Percentiles rank a stretch among this genome's conserved stretches.
These are phyloP conservation scores for Purpureocillium takamizusanense DNA, from an alignment of 2,329 filamentous ascomycete species.

Conservation along the genomic window DNA sequence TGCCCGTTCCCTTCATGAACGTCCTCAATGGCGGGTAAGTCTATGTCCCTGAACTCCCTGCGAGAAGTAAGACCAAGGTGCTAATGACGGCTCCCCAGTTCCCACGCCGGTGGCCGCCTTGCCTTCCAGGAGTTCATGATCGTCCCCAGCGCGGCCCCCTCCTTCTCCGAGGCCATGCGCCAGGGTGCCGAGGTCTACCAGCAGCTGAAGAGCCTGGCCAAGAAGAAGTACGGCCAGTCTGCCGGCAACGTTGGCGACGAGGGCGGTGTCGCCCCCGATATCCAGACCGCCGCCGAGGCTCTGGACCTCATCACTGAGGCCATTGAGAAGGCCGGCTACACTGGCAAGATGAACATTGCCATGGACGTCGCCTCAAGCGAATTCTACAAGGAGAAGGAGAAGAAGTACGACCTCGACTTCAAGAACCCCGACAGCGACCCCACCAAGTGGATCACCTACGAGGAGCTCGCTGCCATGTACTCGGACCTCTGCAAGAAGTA, in stretches of 20 bases:
- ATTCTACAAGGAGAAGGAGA: slow-evolving; percentile 95
- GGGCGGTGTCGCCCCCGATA: slow-evolving; percentile 98
- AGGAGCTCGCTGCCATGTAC: slow-evolving; percentile 92
- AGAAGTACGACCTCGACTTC: slow-evolving; percentile 99
- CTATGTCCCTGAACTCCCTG: background rate
- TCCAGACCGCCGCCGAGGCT: slow-evolving; percentile 93
- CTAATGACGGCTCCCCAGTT: slow-evolving; percentile 44
- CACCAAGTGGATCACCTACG: slow-evolving; percentile 97
- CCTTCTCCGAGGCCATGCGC: slow-evolving; percentile 92
- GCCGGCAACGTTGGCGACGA: slow-evolving; percentile 98
- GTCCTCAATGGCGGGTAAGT: slow-evolving; percentile 68
- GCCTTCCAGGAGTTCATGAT: slow-evolving; percentile 98
- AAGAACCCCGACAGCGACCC: slow-evolving; percentile 98
- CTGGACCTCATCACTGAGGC: slow-evolving; percentile 91
- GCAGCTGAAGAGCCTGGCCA: slow-evolving; percentile 89
- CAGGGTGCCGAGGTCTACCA: slow-evolving; percentile 98
- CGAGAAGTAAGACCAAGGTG: background rate
- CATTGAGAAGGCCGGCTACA: slow-evolving; percentile 93
- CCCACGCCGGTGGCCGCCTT: slow-evolving; percentile 92
- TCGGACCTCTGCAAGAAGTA: slow-evolving; percentile 84
- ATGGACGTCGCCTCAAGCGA: slow-evolving; percentile 99
- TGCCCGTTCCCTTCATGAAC: slow-evolving; percentile 90
- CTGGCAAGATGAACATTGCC: slow-evolving; percentile 92
- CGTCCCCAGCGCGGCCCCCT: slow-evolving; percentile 74
- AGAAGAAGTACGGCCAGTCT: slow-evolving; percentile 99